phyloP scores from a whole-genome alignment of 495 filamentous ascomycete species.

The Aspergillus sclerotioniger region DNA sequence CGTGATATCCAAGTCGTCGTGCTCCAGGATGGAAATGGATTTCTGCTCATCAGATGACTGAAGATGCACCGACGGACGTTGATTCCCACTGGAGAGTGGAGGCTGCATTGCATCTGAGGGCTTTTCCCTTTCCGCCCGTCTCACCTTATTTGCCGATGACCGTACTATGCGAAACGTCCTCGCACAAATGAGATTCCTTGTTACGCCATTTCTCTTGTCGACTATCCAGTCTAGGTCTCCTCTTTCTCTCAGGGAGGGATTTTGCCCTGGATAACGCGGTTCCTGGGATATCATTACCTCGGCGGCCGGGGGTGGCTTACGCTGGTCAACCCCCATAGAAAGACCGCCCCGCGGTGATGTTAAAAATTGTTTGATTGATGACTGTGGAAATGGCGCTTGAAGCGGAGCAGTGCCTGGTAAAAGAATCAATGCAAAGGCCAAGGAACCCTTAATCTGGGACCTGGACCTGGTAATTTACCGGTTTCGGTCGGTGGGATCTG shows the following conservation, averaged over 20 bases:
- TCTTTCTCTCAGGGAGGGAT: constrained; percentile 1
- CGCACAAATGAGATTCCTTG: not conserved
- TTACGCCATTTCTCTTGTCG: too few relatives aligned
- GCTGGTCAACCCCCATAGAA: constrained; percentile 9
- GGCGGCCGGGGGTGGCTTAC: constrained; percentile 11
- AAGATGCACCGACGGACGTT: constrained; percentile 6
- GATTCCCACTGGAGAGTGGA: constrained; percentile 7
- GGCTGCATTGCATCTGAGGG: constrained; percentile 14
- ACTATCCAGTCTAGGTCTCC: too few relatives aligned
- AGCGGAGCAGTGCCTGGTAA: too few relatives aligned
- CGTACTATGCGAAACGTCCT: not conserved
- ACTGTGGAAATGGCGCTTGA: not conserved
- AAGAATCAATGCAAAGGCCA: not conserved
- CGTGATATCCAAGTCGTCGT: not conserved
- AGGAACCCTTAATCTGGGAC: not conserved
- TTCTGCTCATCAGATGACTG: constrained; percentile 17
- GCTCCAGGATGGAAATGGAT: constrained; percentile 2
- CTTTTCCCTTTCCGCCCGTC: constrained; percentile 1
- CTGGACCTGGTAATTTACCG: not conserved
- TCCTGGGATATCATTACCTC: constrained; percentile 22
- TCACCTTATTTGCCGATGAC: constrained; percentile 11
- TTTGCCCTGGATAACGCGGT: constrained; percentile 22
- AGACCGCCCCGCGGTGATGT: not conserved
- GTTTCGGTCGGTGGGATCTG: not conserved
- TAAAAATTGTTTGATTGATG: not conserved